These are phyloP conservation scores for Spizellomyces punctatus DNA, from an alignment of 192 early-diverging fungal species.

Conservation along the genomic window DNA sequence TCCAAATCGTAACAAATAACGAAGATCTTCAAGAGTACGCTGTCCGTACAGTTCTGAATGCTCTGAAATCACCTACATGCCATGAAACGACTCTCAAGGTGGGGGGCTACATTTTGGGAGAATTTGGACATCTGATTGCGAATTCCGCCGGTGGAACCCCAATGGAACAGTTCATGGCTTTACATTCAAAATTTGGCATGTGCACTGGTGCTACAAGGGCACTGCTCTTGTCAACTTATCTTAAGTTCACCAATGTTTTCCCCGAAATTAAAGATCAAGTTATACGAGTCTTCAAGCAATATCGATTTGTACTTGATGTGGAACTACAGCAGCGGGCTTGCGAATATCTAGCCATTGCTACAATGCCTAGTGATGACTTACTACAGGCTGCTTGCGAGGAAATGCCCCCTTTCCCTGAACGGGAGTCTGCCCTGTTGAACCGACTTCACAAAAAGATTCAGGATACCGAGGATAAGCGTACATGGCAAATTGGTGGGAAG, in stretches of 20 bases:
- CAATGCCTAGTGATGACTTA: constrained; percentile 81
- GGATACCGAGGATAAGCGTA: constrained; percentile 94
- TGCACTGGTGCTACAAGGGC: constrained; percentile 79
- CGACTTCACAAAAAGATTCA: constrained; percentile 81
- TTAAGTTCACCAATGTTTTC: constrained; percentile 97
- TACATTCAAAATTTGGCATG: constrained; percentile 88
- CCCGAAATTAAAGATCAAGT: constrained; percentile 95
- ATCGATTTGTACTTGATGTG: constrained; percentile 85
- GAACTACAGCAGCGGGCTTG: constrained; percentile 97
- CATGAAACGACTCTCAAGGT: constrained; percentile 96
- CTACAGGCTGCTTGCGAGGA: constrained; percentile 94
- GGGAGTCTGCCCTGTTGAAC: constrained; percentile 86
- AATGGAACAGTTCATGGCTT: constrained; percentile 91
- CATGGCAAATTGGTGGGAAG: constrained; percentile 86
- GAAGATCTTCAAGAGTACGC: constrained; percentile 95
- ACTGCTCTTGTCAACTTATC: constrained; percentile 86
- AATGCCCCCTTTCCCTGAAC: constrained; percentile 97
- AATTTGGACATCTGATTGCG: constrained; percentile 96
- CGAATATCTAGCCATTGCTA: constrained; percentile 90
- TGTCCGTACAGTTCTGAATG: constrained; percentile 73
- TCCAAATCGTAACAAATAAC: constrained; percentile 95
- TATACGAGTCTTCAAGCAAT: constrained; percentile 82
- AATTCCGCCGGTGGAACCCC: constrained; percentile 83
- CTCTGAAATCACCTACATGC: constrained; percentile 86
- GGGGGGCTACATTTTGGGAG: constrained; percentile 94